Base-by-base conservation (phyloP, 2,329 filamentous ascomycete genomes). In the Colletotrichum euphorbiae region DNA sequence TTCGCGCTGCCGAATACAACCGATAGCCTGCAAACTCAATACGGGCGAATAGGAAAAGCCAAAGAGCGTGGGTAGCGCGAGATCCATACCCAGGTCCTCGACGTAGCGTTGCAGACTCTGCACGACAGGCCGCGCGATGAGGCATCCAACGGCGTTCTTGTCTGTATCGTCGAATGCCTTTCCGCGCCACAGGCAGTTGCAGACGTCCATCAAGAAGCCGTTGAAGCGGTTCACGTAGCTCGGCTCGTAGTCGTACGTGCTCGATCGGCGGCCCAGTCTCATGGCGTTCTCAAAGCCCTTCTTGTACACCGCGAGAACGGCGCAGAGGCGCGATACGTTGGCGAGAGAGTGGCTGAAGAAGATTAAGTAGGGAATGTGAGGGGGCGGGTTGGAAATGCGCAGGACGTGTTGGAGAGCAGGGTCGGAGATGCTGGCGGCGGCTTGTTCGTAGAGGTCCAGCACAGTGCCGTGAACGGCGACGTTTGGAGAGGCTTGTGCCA, bases 151-250 rank as follows among this genome's bases (percentile, higher is more conserved):
- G 2, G 88, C 83, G 73, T 89, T 89, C n/a, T 85, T 80, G 71
- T 95, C 92, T 2, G 82, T 81, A 12, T 81, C 80, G 66, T 88
- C 88, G 67, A 97, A 90, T 1, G 91, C 93, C 12, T 90, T 87
- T 21, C 88, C 87, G 8, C 93, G 87, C 93, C 93, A 97, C 52
- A 96, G 77, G 57, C 92, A 89, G 75, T 97, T 97, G 81, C 93
- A 94, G 36, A 94, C 86, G 75, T 97, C 93, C 89, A 96, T 94
- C 36, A 97, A 85, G 76, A 91, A 94, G 21, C 91, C 91, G 76
- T 97, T 97, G 80, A 96, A 94, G 24, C 85, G 80, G 71, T 89
- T 87, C 45, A 93, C 87, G 63, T 91, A 87, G 36, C 83, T 79
- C 46, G 86, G 83, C 31, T 88, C 83, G 69, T 90, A 38, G 13